Percentiles rank a stretch among this genome's conserved stretches.
These are phyloP conservation scores for Termitomyces sp. DNA, from an alignment of 768 basidiomycete genomes.

Conservation along the genomic window DNA sequence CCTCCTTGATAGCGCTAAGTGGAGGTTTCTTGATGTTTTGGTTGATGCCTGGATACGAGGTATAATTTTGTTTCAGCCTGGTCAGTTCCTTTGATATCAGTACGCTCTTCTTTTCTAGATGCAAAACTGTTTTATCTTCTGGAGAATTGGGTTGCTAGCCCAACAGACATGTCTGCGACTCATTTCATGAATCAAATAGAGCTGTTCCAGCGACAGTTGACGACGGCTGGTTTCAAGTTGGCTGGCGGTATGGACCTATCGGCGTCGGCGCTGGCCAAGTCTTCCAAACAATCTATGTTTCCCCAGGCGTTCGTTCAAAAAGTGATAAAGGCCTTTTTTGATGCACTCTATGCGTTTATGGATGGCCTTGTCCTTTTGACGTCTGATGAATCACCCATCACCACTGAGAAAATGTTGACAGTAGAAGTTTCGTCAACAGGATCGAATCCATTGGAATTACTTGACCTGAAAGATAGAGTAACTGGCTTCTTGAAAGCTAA, in stretches of 20 bases:
- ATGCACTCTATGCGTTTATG: constrained; percentile 77
- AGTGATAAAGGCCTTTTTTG: constrained; percentile 81
- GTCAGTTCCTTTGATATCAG: background rate
- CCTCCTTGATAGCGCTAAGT: constrained; percentile 75
- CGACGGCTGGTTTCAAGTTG: constrained; percentile 71
- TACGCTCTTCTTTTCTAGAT: constrained; percentile 41
- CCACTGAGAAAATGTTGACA: constrained; percentile 28
- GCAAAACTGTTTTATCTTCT: constrained; percentile 76
- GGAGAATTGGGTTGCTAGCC: constrained; percentile 77
- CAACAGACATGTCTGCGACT: constrained; percentile 60
- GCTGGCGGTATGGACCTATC: constrained; percentile 69
- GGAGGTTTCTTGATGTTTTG: constrained; percentile 85
- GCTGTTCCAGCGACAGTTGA: constrained; percentile 73
- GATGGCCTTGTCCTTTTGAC: constrained; percentile 83
- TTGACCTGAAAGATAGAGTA: constrained; percentile 62
- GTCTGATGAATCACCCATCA: constrained; percentile 56
- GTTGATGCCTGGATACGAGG: constrained; percentile 80
- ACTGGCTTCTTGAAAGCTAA: constrained; percentile 13
- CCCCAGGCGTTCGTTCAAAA: constrained; percentile 61
- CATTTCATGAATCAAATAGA: constrained; percentile 75
- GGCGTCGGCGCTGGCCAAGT: constrained; percentile 41
- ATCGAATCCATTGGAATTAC: constrained; percentile 47
- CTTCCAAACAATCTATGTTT: constrained; percentile 55
- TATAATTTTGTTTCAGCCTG: constrained; percentile 24
- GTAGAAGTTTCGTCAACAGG: constrained; percentile 25